These are phyloP conservation scores for Beauveria pseudobassiana DNA, from an alignment of 2,329 filamentous ascomycete genomes.

Conservation along the genomic window DNA sequence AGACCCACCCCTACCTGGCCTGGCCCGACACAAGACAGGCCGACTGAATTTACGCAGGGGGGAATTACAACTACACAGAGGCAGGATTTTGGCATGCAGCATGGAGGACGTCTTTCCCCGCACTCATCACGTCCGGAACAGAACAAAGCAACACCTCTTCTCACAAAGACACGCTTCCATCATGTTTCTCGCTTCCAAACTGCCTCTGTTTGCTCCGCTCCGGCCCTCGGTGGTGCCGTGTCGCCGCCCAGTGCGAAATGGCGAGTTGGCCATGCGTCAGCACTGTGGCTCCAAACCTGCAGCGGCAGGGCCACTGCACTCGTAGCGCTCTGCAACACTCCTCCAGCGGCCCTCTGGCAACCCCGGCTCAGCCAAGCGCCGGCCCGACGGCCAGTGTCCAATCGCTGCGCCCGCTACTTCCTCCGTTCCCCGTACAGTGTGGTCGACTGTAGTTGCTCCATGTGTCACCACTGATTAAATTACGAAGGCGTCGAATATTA, in stretches of 20 bases:
- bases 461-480: too few species aligned
- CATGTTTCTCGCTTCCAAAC: too few species aligned
- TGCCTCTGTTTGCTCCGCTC: constrained; percentile 4
- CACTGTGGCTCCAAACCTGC: not conserved
- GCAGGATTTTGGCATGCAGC: too few species aligned
- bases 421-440: not conserved
- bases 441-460: too few species aligned
- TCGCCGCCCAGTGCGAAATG: constrained; percentile 1
- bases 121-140: too few species aligned
- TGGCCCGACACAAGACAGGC: not conserved
- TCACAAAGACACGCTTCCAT: too few species aligned
- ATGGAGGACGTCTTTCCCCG: too few species aligned
- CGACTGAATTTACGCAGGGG: not conserved
- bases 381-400: not conserved
- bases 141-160: too few species aligned
- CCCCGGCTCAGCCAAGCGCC: constrained; percentile 1
- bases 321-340: not conserved
- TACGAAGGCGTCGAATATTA: too few species aligned
- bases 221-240: constrained; percentile 3
- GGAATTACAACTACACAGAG: not conserved
- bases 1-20: constrained; percentile 4
- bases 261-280: not conserved
- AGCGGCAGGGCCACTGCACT: not conserved
- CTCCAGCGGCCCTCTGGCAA: not conserved
- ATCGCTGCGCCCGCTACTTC: not conserved